These are phyloP conservation scores for Geotrichum candidum DNA, from an alignment of 1,139 yeast genomes.

Conservation along the genomic window DNA sequence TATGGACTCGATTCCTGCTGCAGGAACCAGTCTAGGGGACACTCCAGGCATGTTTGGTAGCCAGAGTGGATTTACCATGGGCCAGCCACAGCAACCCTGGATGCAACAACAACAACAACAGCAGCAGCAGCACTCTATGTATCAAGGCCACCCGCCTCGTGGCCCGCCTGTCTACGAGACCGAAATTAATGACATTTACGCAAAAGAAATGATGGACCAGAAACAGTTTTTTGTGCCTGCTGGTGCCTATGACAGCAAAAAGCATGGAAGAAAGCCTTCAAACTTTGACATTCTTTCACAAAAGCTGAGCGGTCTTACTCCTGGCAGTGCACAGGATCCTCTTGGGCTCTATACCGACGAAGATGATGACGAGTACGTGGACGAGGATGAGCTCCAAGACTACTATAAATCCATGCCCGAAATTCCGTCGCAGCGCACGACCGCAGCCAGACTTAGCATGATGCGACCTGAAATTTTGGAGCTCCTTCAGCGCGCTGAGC, in stretches of 20 bases:
- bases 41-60: not conserved
- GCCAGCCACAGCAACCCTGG: not conserved
- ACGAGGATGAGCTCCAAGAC: not conserved
- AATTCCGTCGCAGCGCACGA: not conserved
- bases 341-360: slow-evolving; percentile 2
- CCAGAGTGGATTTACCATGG: not conserved
- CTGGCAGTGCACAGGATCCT: not conserved
- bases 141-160: not conserved
- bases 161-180: not conserved
- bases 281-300: not conserved
- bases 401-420: not conserved
- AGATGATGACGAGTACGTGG: not conserved
- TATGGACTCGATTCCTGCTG: slow-evolving; percentile 5
- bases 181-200: not conserved
- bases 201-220: not conserved
- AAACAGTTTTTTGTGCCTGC: not conserved
- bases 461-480: slow-evolving; percentile 6
- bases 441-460: not conserved
- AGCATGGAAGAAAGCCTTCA: not conserved
- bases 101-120: not conserved
- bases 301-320: not conserved
- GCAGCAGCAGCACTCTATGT: not conserved
- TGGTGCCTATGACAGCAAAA: not conserved
- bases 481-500: not conserved
- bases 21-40: slow-evolving; percentile 4